These are phyloP conservation scores for Magnaporthiopsis incrustans DNA, from an alignment of 2,329 filamentous ascomycete genomes.

Conservation along the genomic window DNA sequence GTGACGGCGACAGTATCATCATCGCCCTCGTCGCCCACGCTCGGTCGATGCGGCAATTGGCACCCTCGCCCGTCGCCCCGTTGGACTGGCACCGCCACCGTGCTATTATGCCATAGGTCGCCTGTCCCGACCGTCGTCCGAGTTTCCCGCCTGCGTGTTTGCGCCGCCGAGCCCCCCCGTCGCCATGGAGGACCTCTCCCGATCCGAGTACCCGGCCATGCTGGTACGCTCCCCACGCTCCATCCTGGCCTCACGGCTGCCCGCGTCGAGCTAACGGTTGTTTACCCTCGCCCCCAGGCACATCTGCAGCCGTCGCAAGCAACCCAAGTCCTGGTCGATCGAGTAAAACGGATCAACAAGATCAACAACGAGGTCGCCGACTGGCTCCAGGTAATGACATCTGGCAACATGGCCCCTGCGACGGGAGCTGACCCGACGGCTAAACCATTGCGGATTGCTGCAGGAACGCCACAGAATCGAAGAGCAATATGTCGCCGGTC, in stretches of 20 bases:
- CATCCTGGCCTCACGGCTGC: neutral
- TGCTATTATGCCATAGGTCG: conserved; percentile 9
- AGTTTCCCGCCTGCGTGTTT: conserved; percentile 2
- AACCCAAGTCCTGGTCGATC: conserved; percentile 73
- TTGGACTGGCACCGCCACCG: neutral
- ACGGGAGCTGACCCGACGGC: neutral
- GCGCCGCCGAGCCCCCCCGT: conserved; percentile 3
- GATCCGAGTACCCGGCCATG: conserved; percentile 88
- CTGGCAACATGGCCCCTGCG: neutral
- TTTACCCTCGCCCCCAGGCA: conserved; percentile 48
- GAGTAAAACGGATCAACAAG: conserved; percentile 77
- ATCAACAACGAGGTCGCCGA: conserved; percentile 89
- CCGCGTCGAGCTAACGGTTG: neutral
- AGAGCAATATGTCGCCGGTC: conserved; percentile 74
- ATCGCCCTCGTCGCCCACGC: neutral
- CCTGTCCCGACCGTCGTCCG: neutral
- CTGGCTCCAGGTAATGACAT: conserved; percentile 74
- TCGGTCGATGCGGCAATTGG: neutral
- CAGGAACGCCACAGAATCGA: conserved; percentile 91
- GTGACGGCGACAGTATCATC: neutral
- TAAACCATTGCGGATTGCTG: neutral
- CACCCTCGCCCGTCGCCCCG: neutral
- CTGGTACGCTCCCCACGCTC: conserved; percentile 52
- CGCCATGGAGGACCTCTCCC: conserved; percentile 66
- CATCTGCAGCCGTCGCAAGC: conserved; percentile 76